A percentile compares a stretch with the other conserved stretches of the same genome.
Evolutionary conservation across 106 monocot species (phyloP).

Genomic region (Phalaenopsis equestris): DNA sequence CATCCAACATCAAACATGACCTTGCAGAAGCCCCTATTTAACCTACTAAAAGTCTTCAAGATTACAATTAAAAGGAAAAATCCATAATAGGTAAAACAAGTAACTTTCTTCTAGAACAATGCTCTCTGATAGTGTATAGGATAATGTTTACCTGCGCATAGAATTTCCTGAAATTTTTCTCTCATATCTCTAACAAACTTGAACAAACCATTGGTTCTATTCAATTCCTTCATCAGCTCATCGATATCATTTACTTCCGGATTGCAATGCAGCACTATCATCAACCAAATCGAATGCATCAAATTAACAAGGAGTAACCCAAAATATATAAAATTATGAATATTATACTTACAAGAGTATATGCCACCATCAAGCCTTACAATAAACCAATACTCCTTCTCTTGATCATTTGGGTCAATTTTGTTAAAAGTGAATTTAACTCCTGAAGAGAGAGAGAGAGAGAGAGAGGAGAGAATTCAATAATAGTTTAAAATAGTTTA

Average conservation of each 20-base stretch:
- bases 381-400: slow-evolving; percentile 58
- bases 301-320: not conserved
- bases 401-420: slow-evolving; percentile 33
- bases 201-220: slow-evolving; percentile 64
- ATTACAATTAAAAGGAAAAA: not conserved
- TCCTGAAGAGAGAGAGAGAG: slow-evolving; percentile 16
- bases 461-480: not conserved
- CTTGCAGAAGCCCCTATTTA: not conserved
- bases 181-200: slow-evolving; percentile 73
- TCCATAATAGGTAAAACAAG: not conserved
- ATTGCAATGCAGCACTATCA: slow-evolving; percentile 56
- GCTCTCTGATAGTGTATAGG: not conserved
- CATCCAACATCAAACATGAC: not conserved
- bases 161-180: slow-evolving; percentile 47
- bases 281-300: not conserved
- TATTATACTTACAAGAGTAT: slow-evolving; percentile 44
- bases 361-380: slow-evolving; percentile 41
- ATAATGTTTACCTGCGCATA: slow-evolving; percentile 38
- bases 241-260: slow-evolving; percentile 33
- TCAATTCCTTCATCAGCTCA: slow-evolving; percentile 49
- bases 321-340: not conserved
- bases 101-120: not conserved
- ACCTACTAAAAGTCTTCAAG: not conserved
- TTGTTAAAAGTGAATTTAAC: slow-evolving; percentile 66
- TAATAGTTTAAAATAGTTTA: no score